phyloP scores from a whole-genome alignment of 2,329 filamentous ascomycete genomes.

The Emmonsiellopsis sp. region DNA sequence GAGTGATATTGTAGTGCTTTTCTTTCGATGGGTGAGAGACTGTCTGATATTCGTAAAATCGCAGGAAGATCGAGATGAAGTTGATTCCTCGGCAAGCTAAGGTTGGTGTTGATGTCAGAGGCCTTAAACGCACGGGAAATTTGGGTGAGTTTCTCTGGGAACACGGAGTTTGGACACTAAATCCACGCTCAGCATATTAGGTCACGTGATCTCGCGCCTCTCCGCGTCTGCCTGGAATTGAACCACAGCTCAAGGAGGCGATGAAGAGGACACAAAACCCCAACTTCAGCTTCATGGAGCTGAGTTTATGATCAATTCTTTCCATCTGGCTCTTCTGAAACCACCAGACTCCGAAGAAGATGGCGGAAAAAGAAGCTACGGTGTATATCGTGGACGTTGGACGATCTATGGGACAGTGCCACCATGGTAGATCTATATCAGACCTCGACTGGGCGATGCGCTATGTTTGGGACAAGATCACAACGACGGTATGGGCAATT shows the following conservation, averaged over 20 bases:
- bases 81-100: neutral
- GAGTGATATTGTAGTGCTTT: neutral
- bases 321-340: conserved; percentile 1
- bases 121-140: neutral
- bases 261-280: too few relatives aligned
- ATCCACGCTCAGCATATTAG: conserved; percentile 16
- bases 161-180: neutral
- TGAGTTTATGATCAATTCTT: neutral
- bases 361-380: conserved; percentile 89
- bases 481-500: conserved; percentile 49
- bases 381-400: conserved; percentile 89
- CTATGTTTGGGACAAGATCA: conserved; percentile 93
- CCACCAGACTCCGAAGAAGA: conserved; percentile 33
- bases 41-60: neutral
- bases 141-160: too few relatives aligned
- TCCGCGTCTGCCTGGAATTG: conserved; percentile 34
- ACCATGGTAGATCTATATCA: conserved; percentile 62
- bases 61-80: neutral
- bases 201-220: conserved; percentile 33
- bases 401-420: conserved; percentile 66
- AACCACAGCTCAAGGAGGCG: neutral
- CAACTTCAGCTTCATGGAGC: too few relatives aligned
- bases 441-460: conserved; percentile 84
- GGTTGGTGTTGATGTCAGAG: neutral
- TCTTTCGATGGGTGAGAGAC: neutral